Evolutionary conservation across 139 green algal species (phyloP), one percentile per base, ranked within the genome.

Genomic region (Zygnema cylindricum): DNA sequence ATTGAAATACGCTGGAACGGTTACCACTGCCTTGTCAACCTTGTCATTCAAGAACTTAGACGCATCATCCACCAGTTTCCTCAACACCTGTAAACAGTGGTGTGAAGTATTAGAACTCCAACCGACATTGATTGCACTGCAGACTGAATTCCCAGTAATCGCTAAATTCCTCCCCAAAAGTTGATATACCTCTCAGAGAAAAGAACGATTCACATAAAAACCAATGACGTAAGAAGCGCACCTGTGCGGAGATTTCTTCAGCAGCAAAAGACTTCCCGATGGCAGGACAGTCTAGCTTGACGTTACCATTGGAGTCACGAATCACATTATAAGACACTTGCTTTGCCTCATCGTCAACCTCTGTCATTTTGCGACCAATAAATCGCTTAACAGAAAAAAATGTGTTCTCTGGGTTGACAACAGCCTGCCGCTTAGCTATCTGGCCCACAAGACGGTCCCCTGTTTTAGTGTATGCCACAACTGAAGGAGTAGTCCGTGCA

Each of bases 381-480:
- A 99, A 99, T 40, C 98, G 95, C 95, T 99, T 99, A 3, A 99
- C 98, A 38, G 95, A 98, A 93, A 97, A 98, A 92, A 99, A 99
- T 40, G 98, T 99, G 94, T 99, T 99, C 91, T 98, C 96, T 0
- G 98, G 97, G 94, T 99, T 99, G 1, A 99, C 97, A 63, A 99
- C 97, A 1, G 94, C 97, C 93, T 99, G 97, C 36, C 97, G 95
- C 95, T 99, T 99, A 77, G 97, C 97, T 57, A 99, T 99, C 95
- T 99, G 96, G n/a, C 97, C 97, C 25, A 99, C 97, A 3, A 99
- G 95, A 3, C 96, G 94, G 87, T 99, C 97, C 1, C 97, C 97
- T 32, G 69, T 89, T 83, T 90, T 90, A 21, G 85, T 90, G 63
- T 94, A 99, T 0, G 98, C 97, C 1, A 99, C 97, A 0, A 99